Base-by-base conservation (phyloP, 805 yeast genomes). In the Lipomyces yamadae region DNA sequence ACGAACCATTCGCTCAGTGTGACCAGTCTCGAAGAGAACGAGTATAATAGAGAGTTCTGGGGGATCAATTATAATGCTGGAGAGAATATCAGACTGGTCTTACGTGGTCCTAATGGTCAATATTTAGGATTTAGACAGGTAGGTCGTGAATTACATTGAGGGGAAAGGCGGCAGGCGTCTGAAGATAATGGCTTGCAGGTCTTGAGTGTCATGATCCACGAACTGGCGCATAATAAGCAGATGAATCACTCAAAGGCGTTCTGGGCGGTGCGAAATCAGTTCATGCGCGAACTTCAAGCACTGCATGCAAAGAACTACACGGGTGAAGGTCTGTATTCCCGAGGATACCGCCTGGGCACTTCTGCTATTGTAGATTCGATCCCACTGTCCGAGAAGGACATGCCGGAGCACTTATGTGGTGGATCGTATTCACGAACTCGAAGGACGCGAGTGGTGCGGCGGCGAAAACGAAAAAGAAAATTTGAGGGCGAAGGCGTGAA, bases 31-130 rank as follows among this genome's bases (percentile, higher is more conserved):
- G 73, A 70, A 13, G 73, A 70, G 62, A 52, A 58, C 42, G 59
- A 60, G 11, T 62, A 61, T 32, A 70, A 70, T 56, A 18, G 66
- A 4, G 56, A 64, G 55, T 70, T 66, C 54, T 70, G 73, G 73
- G 73, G 73, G 3, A 63, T 70, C 29, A 70, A 70, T 52, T 70
- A 70, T 58, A 70, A 70, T 58, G 72, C 65, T 7, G 73, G 73
- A 11, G 73, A 70, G 57, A 63, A 62, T 13, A 61, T 70, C 3
- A 33, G 69, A 32, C 57, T 70, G 7, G 73, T 70, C n/a, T 53
- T 66, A 37, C 65, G 72, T 1, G 69, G 72, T 30, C 64, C 67
- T n/a, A 63, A 45, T 35, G 68, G 62, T 13, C 63, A 18, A 42
- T 64, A 63, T 11, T 39, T 69, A 18, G 68, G 68, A 37, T 68